Evolutionary conservation across 2,329 filamentous ascomycete genomes (phyloP), one percentile per base, ranked within the genome.

Genomic region (Aaosphaeria arxii): DNA sequence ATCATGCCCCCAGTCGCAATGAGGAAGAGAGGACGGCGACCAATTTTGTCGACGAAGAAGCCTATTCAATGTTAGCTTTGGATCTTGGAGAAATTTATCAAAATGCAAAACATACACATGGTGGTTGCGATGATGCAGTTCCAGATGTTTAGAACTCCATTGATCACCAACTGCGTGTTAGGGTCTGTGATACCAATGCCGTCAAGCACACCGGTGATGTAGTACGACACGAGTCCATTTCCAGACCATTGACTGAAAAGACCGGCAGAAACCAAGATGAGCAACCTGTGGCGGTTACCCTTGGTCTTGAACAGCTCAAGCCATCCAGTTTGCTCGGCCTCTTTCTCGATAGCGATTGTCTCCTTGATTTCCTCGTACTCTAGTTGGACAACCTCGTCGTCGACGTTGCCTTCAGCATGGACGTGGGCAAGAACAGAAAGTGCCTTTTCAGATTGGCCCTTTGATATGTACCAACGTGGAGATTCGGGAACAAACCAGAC

Each of bases 401-500:
- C 43, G 6, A 45, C 59, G 63, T 59, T 82, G 72, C 82, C 82
- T 11, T 81, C 80, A 11, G 77, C 82, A 57, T 87, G 84, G 54
- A 83, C 80, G 55, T 81, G 77, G 44, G 79, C 75, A 4, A 87
- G 73, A 4, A 84, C 77, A 1, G 71, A 63, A 7, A 84, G 72
- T 6, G 84, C 84, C 57, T 85, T 75, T 13, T 83, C 79, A 48
- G 79, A 72, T 11, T 77, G 76, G 56, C 84, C 83, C 67, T 83
- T 82, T 61, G 77, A 75, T 55, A 85, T 73, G n/a, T 86, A 78
- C 81, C 81, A 85, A 51, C 83, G 74, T 1, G 83, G 83, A 0
- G 77, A 82, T 52, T 86, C 84, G 0, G 83, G 82, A 5, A 82
- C 73, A 43, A 59, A 60, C 55, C 54, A 62, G 29, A 64, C 54